Evolutionary conservation across 441 rosid species (phyloP), one percentile per base, ranked within the genome.

Genomic region (Bruguiera hainesii): DNA sequence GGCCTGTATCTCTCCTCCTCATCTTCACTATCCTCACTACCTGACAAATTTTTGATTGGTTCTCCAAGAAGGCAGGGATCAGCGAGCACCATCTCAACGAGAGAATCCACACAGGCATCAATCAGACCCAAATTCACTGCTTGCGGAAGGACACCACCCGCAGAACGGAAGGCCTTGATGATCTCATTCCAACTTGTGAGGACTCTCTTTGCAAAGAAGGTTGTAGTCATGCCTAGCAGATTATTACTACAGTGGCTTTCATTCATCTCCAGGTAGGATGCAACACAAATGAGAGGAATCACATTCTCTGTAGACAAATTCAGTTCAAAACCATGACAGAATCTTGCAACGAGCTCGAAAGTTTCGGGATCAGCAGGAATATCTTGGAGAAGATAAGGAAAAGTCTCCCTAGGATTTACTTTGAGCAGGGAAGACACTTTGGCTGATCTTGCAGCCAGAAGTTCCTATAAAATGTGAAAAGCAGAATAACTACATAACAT

Each of bases 161-260:
- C 73, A 3, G 77, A 71, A 29, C 79, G 66, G 48, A 87, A 74
- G 53, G 86, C 93, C 75, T 80, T 91, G 57, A 93, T 72, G 18
- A 84, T 86, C 64, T 89, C 88, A 11, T 81, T 80, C 97, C 98
- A 90, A 81, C 81, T 84, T 5, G 78, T 76, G 63, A 93, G 86
- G 64, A 89, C 84, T 69, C 57, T 74, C 33, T 77, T 80, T 30
- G 78, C 72, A 23, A 87, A 77, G 81, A 87, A 90, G 37, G 57
- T 63, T 7, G 67, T 56, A 31, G 85, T 82, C 75, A 68, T 78
- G 63, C 64, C 74, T 25, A 87, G 56, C 63, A 93, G 80, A 78
- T 93, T 93, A 69, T 86, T 63, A 8, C 67, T 67, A 82, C 86
- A 51, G 66, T 84, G 90, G 64, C 55, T 78, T 71, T 91, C 96